Percentiles rank a stretch among this genome's conserved stretches.
These are phyloP conservation scores for Sarocladium oryzae DNA, from an alignment of 2,329 filamentous ascomycete genomes.

Conservation along the genomic window DNA sequence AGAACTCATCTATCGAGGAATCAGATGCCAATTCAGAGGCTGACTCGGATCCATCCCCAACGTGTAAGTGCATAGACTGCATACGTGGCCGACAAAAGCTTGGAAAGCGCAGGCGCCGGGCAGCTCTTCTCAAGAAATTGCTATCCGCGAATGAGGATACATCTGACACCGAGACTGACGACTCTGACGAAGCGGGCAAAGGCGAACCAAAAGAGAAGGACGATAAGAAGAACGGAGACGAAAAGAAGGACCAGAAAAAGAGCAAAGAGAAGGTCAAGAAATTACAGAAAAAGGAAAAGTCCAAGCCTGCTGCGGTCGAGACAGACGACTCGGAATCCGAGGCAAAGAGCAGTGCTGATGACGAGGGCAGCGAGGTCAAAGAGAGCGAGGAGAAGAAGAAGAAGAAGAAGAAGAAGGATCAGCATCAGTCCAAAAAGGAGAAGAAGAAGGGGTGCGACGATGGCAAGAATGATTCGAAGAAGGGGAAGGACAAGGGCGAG, in stretches of 20 bases:
- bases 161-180: slow-evolving; percentile 1
- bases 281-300: not conserved
- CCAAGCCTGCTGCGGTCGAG: slow-evolving; percentile 1
- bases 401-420: slow-evolving; percentile 7
- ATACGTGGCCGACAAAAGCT: slow-evolving; percentile 18
- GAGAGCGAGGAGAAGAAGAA: slow-evolving; percentile 10
- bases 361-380: not conserved
- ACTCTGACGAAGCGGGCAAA: not conserved
- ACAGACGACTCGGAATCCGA: slow-evolving; percentile 16
- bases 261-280: slow-evolving; percentile 9
- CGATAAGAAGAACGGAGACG: not conserved
- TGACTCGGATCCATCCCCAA: slow-evolving; percentile 29
- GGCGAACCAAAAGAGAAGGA: not conserved
- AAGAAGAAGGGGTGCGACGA: slow-evolving; percentile 7
- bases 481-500: slow-evolving; percentile 10
- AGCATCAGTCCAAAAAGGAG: slow-evolving; percentile 7
- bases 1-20: slow-evolving; percentile 13
- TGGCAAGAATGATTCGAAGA: slow-evolving; percentile 1
- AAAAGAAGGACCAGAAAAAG: slow-evolving; percentile 12
- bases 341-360: slow-evolving; percentile 1
- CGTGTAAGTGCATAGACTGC: slow-evolving; percentile 28
- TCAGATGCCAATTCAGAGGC: slow-evolving; percentile 14
- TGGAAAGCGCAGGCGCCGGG: slow-evolving; percentile 1
- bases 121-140: not conserved
- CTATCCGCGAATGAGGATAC: slow-evolving; percentile 12